These are phyloP conservation scores for Cucurbita moschata DNA, from an alignment of 306 rosid species.

Conservation along the genomic window DNA sequence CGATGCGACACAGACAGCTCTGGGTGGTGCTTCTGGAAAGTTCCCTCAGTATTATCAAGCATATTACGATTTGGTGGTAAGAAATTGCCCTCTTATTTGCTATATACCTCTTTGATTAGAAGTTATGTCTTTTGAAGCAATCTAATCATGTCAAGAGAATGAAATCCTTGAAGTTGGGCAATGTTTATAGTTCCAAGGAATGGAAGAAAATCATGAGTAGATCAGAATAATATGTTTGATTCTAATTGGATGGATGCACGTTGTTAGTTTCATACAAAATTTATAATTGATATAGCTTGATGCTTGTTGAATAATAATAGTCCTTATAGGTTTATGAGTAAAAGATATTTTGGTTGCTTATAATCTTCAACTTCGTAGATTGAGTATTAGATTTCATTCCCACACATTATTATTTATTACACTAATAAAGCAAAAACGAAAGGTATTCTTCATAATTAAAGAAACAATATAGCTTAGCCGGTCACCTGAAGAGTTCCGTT, in stretches of 20 bases:
- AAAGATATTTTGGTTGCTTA: neutral
- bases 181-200: neutral
- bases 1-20: slow-evolving; percentile 93
- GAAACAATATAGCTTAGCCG: neutral
- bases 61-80: slow-evolving; percentile 85
- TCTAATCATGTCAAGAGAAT: neutral
- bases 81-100: slow-evolving; percentile 15
- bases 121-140: neutral
- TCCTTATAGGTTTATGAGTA: neutral
- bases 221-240: neutral
- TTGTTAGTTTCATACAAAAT: neutral
- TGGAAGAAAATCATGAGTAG: neutral
- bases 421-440: neutral
- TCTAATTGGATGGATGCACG: neutral
- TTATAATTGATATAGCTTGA: neutral
- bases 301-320: neutral
- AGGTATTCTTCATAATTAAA: neutral
- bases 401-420: neutral
- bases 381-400: neutral
- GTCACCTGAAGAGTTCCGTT: neutral
- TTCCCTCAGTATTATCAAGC: slow-evolving; percentile 83
- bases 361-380: neutral
- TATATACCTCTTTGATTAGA: neutral
- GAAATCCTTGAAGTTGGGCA: neutral
- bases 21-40: slow-evolving; percentile 94